Base-by-base conservation (phyloP, 1,284 basidiomycete species). In the Microbotryomycetes sp. region DNA sequence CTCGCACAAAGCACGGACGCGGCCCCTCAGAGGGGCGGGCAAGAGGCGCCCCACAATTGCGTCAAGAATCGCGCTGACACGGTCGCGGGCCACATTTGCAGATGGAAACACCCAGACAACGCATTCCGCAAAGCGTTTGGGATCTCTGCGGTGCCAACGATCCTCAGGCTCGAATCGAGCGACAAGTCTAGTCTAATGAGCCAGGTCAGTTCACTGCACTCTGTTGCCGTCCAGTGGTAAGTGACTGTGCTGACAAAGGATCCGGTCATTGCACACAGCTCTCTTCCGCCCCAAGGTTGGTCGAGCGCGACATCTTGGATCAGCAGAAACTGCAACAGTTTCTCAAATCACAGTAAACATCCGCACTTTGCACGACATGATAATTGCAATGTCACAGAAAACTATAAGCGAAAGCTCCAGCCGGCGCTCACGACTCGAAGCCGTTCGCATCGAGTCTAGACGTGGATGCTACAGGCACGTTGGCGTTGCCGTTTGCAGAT, bases 61-160 rank as follows among this genome's bases (percentile, higher is more conserved):
- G 23, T 45, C 47, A n/a, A 18, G 29, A 7, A 26, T 16, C 26
- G 21, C 45, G 26, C 48, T 45, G 23, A 54, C 27, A 35, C 27
- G 45, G 27, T 46, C 52, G 31, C 2, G 3, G 29, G 18, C 53
- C 47, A 23, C 51, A 6, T 18, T 11, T 11, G 7, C 57, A 89
- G 87, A 71, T 89, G 88, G 87, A 87, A 82, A 73, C 73, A 78
- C 2, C 75, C 80, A 6, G 76, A 79, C 23, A 88, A 88, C 69
- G 70, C 79, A 3, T 87, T 83, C 70, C 83, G 88, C 60, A 78
- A 78, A 50, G 79, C 79, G 18, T 28, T 90, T 85, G 84, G 82
- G 9, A 74, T 91, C 54, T 73, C 75, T 29, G 77, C 76, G 30
- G 78, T 91, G 24, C 89, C 89, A 16, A 90, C 89, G 11, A 83